phyloP scores from a whole-genome alignment of 176 grass and related monocot species.

The Triticum turgidum region DNA sequence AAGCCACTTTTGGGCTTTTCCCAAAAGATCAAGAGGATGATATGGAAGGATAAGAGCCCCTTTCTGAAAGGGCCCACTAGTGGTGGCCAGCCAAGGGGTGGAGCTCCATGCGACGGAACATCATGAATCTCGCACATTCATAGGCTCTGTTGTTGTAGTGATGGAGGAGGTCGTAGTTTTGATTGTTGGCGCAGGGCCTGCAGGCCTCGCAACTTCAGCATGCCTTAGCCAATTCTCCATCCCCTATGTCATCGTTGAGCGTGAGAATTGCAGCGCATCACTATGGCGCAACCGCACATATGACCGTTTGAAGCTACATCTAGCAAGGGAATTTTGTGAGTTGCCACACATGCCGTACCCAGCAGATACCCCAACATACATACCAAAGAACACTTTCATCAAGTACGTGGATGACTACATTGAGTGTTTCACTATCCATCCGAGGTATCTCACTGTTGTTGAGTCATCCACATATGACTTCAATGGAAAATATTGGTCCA shows the following conservation, averaged over 20 bases:
- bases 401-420: background rate
- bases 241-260: background rate
- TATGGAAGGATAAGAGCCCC: too few relatives aligned
- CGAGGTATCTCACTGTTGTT: background rate
- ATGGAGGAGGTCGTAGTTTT: background rate
- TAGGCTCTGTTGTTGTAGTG: background rate
- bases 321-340: background rate
- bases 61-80: too few relatives aligned
- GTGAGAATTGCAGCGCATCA: background rate
- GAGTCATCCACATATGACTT: conserved; percentile 3
- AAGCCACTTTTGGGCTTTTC: too few relatives aligned
- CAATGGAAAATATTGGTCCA: background rate
- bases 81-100: too few relatives aligned
- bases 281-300: background rate
- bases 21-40: too few relatives aligned
- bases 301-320: background rate
- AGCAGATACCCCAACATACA: background rate
- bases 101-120: too few relatives aligned
- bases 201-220: background rate
- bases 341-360: background rate
- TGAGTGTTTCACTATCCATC: background rate
- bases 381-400: background rate
- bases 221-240: background rate
- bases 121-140: background rate
- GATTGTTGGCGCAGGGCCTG: background rate